Percentiles rank a stretch among this genome's conserved stretches.
phyloP scores from a whole-genome alignment of 164 flowering plant species.

The Malania oleifera region DNA sequence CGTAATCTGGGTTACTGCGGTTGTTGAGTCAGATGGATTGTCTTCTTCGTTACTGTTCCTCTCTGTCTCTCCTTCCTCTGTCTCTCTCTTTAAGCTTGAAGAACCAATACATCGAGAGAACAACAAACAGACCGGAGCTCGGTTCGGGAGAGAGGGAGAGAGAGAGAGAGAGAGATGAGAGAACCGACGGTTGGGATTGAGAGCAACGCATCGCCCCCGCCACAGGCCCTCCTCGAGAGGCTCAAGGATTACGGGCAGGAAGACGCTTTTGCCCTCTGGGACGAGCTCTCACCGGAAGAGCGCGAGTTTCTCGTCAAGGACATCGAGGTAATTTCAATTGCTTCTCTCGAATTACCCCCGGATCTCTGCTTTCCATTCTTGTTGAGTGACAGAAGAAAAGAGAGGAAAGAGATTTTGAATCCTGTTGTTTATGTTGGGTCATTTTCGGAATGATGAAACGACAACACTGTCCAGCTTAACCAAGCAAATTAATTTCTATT shows the following conservation, averaged over 20 bases:
- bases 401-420: too few relatives aligned
- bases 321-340: constrained; percentile 62
- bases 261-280: constrained; percentile 90
- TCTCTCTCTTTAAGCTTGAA: too few relatives aligned
- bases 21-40: too few relatives aligned
- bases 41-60: too few relatives aligned
- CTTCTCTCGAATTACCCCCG: too few relatives aligned
- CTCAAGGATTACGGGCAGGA: constrained; percentile 96
- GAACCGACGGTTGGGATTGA: constrained; percentile 7
- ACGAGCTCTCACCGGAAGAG: constrained; percentile 79
- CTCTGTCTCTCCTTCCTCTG: constrained; percentile 9
- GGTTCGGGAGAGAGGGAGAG: neutral
- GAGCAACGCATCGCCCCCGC: constrained; percentile 35
- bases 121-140: constrained; percentile 5
- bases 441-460: too few relatives aligned
- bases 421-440: too few relatives aligned
- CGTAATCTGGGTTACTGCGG: too few relatives aligned
- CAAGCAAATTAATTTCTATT: too few relatives aligned
- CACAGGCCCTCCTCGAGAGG: constrained; percentile 73
- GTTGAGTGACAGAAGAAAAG: too few relatives aligned
- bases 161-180: constrained; percentile 21
- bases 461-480: too few relatives aligned
- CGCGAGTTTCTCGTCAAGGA: constrained; percentile 74
- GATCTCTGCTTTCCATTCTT: too few relatives aligned
- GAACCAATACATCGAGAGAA: constrained; percentile 9